Percentiles rank a stretch among this genome's conserved stretches.
Evolutionary conservation across 768 basidiomycete species (phyloP).

Genomic region (Mycena albidolilacea): DNA sequence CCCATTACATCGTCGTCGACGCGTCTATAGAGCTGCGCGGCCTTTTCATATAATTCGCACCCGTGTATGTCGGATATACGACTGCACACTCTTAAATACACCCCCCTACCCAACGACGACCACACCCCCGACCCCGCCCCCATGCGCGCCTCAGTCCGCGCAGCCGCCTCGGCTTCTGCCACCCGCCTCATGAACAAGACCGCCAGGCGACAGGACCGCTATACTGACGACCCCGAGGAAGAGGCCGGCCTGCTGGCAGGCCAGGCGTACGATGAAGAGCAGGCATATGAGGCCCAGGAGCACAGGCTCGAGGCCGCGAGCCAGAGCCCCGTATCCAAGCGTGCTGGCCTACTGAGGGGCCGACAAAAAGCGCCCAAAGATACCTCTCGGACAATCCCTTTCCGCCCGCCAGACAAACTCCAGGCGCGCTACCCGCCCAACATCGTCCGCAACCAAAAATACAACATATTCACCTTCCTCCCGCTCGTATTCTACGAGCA

Average conservation of each 20-base stretch:
- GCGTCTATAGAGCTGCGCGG: constrained; percentile 34
- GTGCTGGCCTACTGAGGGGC: constrained; percentile 46
- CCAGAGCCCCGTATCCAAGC: constrained; percentile 39
- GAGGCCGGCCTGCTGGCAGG: constrained; percentile 66
- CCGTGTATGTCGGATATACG: constrained; percentile 39
- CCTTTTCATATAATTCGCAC: neutral
- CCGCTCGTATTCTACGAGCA: constrained; percentile 98
- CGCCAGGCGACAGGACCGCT: constrained; percentile 65
- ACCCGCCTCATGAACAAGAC: constrained; percentile 49
- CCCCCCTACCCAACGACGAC: constrained; percentile 45
- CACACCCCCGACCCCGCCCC: constrained; percentile 27
- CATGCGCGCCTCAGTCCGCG: constrained; percentile 52
- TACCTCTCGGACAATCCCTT: constrained; percentile 84
- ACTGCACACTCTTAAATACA: constrained; percentile 37
- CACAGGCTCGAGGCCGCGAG: constrained; percentile 36
- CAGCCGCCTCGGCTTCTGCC: constrained; percentile 50
- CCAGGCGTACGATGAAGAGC: constrained; percentile 51
- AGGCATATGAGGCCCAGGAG: constrained; percentile 52
- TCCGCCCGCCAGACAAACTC: constrained; percentile 84
- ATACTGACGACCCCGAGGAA: constrained; percentile 77
- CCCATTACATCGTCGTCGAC: constrained; percentile 3
- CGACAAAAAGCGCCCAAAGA: constrained; percentile 63
- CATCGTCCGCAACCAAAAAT: constrained; percentile 97
- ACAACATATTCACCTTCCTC: constrained; percentile 96
- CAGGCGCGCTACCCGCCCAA: constrained; percentile 87